Evolutionary conservation across 2,329 filamentous ascomycete genomes (phyloP).

Genomic region (Cladophialophora immunda): DNA sequence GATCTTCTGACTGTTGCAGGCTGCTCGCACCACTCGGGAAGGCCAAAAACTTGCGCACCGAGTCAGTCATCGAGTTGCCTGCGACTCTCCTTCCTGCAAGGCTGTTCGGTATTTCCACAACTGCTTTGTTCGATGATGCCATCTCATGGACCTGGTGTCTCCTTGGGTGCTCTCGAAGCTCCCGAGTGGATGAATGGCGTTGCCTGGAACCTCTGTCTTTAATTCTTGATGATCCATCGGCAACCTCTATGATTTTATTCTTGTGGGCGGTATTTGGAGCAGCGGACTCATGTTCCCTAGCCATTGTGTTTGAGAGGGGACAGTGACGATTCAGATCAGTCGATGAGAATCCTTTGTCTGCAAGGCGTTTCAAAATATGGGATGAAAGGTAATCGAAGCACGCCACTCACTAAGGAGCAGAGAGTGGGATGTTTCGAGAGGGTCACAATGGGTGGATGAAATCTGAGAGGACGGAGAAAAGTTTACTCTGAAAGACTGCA

Average conservation of each 20-base stretch:
- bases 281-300: too few relatives aligned
- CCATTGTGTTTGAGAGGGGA: too few relatives aligned
- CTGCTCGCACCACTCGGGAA: not conserved
- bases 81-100: not conserved
- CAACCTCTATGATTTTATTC: not conserved
- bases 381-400: not conserved
- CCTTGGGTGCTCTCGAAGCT: not conserved
- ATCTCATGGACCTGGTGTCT: not conserved
- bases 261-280: not conserved
- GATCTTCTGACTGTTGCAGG: not conserved
- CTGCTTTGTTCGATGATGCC: not conserved
- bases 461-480: not conserved
- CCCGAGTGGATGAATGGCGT: not conserved
- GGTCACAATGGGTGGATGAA: not conserved
- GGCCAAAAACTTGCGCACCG: not conserved
- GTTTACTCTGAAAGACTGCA: not conserved
- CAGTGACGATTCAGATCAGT: too few relatives aligned
- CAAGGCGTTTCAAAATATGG: too few relatives aligned
- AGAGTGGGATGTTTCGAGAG: too few relatives aligned
- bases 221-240: not conserved
- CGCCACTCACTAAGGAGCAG: not conserved
- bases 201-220: not conserved
- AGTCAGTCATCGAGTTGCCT: not conserved
- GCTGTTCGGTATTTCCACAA: not conserved
- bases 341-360: too few relatives aligned